Base-by-base conservation (phyloP, 129 eudicot species). In the Tagetes patula region DNA sequence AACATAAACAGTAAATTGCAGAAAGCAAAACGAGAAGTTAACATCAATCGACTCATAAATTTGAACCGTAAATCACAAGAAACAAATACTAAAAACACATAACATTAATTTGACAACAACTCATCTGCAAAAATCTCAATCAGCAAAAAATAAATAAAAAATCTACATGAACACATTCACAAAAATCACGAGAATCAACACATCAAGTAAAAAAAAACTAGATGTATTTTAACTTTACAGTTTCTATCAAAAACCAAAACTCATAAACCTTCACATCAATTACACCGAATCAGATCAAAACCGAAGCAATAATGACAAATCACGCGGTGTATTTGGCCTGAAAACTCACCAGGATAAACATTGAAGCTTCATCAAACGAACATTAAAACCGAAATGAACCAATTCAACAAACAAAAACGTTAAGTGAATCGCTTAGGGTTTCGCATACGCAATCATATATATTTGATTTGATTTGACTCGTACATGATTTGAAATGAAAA, bases 341-440 rank as follows among this genome's bases (percentile, higher is more conserved):
- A 55, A 71, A 43, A 68, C 84, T 5, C 82, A 84, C 89, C 75
- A 55, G 78, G 79, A 70, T 68, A 3, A 65, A 74, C 84, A 65
- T 56, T 85, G 87, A 73, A 88, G 87, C 86, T 87, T 89, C 97
- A 88, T 82, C 39, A 81, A 86, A 83, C 72, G 65, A 75, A 47
- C 83, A 80, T 69, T 53, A 11, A 14, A 63, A 8, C 34, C 48
- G 41, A 77, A 61, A 45, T 54, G 2, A 69, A 39, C 12, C 33
- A 20, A 20, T 20, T 20, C 27, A 20, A 20, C 27, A 20, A 20
- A 20, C 27, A 20, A 20, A 46, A 64, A 38, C 65, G 3, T 32
- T 53, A 12, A 53, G 41, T 13, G 49, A 55, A 8, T 20, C 12
- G 33, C 3, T 59, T 78, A 77, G 76, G 83, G 81, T 70, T 84